phyloP scores from a whole-genome alignment of 176 grass and related monocot species.

The Oryza longistaminata region DNA sequence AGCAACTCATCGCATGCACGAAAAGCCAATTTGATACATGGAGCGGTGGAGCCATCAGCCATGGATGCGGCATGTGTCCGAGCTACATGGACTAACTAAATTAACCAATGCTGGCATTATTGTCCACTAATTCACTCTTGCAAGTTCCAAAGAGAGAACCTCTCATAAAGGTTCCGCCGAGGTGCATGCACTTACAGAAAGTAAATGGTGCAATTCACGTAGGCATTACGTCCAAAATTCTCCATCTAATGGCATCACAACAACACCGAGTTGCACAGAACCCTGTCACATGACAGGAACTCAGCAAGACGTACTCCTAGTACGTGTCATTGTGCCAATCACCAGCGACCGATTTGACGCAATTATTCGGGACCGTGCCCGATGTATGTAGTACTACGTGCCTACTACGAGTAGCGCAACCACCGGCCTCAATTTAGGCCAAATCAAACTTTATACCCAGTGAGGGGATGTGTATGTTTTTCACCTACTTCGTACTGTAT shows the following conservation, averaged over 20 bases:
- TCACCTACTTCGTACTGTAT: no score
- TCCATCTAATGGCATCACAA: not conserved
- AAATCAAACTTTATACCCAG: not conserved
- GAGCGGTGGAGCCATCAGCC: not conserved
- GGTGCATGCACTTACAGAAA: no score
- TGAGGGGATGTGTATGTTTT: no score
- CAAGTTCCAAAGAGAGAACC: not conserved
- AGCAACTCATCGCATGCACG: not conserved
- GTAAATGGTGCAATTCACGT: not conserved
- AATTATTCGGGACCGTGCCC: not conserved
- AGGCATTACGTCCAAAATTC: not conserved
- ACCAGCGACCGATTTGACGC: not conserved
- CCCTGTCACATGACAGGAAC: not conserved
- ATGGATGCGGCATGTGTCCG: not conserved
- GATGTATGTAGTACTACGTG: not conserved
- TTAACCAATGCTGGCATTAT: not conserved
- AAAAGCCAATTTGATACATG: not conserved
- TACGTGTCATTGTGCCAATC: not conserved
- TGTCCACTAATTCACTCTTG: not conserved
- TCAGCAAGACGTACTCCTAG: no score
- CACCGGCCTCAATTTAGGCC: not conserved
- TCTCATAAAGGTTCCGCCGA: not conserved
- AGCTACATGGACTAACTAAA: no score
- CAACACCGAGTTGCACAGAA: not conserved
- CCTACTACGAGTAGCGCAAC: constrained; percentile 20